Conservation (phyloP, 495 filamentous ascomycete genomes). For the Trichoderma reesei region DNA sequence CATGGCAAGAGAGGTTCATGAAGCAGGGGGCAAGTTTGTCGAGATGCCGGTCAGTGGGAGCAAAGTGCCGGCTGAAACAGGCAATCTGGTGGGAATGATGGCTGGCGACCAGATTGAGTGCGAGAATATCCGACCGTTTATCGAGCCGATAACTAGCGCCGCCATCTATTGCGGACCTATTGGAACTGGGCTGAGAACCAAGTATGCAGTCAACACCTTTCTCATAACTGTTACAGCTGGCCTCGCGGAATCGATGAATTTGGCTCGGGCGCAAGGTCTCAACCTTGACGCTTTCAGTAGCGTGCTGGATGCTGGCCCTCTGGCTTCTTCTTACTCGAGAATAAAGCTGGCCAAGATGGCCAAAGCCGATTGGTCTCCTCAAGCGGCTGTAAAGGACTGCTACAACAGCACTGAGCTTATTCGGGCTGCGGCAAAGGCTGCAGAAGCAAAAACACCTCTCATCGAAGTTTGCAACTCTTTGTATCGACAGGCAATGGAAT, state of each 20-base stretch:
- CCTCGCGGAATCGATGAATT: conserved; percentile 14
- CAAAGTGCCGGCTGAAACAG: conserved; percentile 14
- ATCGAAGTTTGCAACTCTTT: conserved; percentile 12
- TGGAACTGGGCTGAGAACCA: conserved; percentile 10
- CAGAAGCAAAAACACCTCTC: conserved; percentile 9
- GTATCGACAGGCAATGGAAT: conserved; percentile 3
- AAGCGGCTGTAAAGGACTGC: conserved; percentile 13
- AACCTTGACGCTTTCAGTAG: conserved; percentile 10
- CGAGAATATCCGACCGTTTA: not conserved
- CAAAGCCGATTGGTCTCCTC: conserved; percentile 12
- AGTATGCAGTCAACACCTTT: conserved; percentile 14
- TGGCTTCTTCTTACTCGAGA: conserved; percentile 11
- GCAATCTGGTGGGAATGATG: conserved; percentile 13
- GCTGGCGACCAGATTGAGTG: conserved; percentile 6
- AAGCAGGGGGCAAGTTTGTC: conserved; percentile 10
- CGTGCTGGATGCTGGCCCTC: conserved; percentile 13
- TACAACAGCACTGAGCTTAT: conserved; percentile 15
- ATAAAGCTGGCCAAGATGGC: conserved; percentile 12
- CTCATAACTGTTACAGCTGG: conserved; percentile 13
- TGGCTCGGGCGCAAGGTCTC: conserved; percentile 11
- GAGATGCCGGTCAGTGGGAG: conserved; percentile 16
- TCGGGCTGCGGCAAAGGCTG: conserved; percentile 10
- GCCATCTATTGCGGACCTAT: conserved; percentile 14
- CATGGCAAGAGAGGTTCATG: conserved; percentile 7
- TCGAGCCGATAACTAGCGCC: conserved; percentile 12